Evolutionary conservation across 495 filamentous ascomycete genomes (phyloP), one percentile per base, ranked within the genome.

Genomic region (Annulohypoxylon nitens): DNA sequence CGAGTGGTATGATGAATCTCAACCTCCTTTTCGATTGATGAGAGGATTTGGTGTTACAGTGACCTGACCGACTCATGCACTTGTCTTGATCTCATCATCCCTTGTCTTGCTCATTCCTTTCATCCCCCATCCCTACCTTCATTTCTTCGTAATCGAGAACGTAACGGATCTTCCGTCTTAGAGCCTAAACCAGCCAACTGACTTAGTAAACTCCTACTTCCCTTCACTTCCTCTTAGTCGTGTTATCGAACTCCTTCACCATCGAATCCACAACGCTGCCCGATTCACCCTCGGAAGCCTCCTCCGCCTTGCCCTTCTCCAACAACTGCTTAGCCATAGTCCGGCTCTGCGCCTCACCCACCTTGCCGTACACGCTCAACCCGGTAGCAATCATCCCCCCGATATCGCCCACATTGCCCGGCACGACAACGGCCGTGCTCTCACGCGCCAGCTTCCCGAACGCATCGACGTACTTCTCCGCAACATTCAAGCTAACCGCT

Each of bases 401-500:
- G 61, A 99, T 92, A 79, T 99, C 96, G n/a, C 97, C 96, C 39
- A 98, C 92, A 80, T 99, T 98, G 0, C 97, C 96, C 1, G 96
- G 96, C 8, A 99, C 95, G 34, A 99, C 92, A 23, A 98, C 91
- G 2, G 94, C 90, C 10, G 96, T 99, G 66, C 95, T 93, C 84
- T 98, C 93, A 81, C 93, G 94, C 39, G 96, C 96, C 69, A 99
- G 82, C 60, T 92, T 92, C 51, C 89, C 92, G 81, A 97, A 99
- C 2, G 96, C 96, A 58, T 97, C 95, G 33, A 99, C 97, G 73
- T 98, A 99, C 81, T 97, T 97, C 89, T 99, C 96, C 2, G 96
- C 96, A 1, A 99, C 94, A 18, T 86, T 93, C 70, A 99, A 80
- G 68, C 91, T 92, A 4, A 99, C 84, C 8, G 97, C 96, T 11